phyloP scores from a whole-genome alignment of 2,329 filamentous ascomycete genomes.

The Trichoderma brevicompactum region DNA sequence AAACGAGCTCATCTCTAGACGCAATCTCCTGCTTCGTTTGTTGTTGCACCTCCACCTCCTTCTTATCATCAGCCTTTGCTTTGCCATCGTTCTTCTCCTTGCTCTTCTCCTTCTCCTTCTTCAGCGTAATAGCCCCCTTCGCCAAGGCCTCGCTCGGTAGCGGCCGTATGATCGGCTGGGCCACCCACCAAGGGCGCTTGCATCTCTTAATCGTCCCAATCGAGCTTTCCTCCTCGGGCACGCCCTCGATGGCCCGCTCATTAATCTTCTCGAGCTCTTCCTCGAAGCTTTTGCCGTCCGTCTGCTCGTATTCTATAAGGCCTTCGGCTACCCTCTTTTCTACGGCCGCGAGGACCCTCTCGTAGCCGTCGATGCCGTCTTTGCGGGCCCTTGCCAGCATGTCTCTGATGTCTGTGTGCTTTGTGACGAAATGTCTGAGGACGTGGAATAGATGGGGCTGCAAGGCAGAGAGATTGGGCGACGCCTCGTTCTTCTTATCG shows the following conservation, averaged over 20 bases:
- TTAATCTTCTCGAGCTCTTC: constrained; percentile 42
- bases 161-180: constrained; percentile 83
- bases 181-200: constrained; percentile 86
- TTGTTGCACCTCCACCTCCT: constrained; percentile 3
- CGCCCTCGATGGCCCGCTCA: constrained; percentile 40
- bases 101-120: constrained; percentile 70
- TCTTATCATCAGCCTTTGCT: constrained; percentile 30
- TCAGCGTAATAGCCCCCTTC: constrained; percentile 75
- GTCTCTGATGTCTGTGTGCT: constrained; percentile 83
- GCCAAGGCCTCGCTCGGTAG: constrained; percentile 85
- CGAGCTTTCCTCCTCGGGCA: constrained; percentile 60
- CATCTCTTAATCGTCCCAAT: constrained; percentile 72
- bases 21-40: constrained; percentile 30
- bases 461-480: constrained; percentile 74
- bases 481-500: constrained; percentile 47
- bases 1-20: constrained; percentile 30
- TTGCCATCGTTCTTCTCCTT: constrained; percentile 52
- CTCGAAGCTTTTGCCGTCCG: constrained; percentile 54
- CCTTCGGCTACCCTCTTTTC: constrained; percentile 76
- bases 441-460: constrained; percentile 94
- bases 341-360: constrained; percentile 74
- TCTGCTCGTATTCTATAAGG: constrained; percentile 67
- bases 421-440: constrained; percentile 77
- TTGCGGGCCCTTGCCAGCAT: constrained; percentile 71
- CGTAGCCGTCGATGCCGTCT: constrained; percentile 76